A percentile compares a stretch with the other conserved stretches of the same genome.
phyloP scores from a whole-genome alignment of 176 grass and related monocot genomes.

The Oryza meyeriana region DNA sequence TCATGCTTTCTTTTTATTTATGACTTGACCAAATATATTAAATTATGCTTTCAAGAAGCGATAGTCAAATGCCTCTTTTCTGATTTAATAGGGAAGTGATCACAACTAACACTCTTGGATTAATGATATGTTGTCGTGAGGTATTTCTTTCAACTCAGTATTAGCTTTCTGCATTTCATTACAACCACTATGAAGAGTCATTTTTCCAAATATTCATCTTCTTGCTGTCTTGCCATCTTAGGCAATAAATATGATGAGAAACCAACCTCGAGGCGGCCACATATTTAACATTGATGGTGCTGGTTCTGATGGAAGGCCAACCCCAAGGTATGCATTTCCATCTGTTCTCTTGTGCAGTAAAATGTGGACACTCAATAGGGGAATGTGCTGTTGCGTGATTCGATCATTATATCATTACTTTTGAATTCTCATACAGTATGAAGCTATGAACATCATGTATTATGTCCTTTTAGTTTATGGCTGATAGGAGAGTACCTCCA shows the following conservation, averaged over 20 bases:
- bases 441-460: not conserved
- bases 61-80: constrained; percentile 24
- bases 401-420: constrained; percentile 11
- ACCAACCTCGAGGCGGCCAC: constrained; percentile 87
- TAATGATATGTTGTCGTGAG: constrained; percentile 97
- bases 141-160: constrained; percentile 47
- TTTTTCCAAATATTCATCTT: constrained; percentile 11
- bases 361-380: not conserved
- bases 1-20: constrained; percentile 13
- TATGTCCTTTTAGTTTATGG: not conserved
- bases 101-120: constrained; percentile 89
- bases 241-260: constrained; percentile 99
- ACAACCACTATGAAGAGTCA: constrained; percentile 16
- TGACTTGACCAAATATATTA: not conserved
- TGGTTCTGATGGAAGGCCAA: constrained; percentile 98
- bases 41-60: not conserved
- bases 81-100: constrained; percentile 76
- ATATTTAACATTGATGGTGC: constrained; percentile 99
- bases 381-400: not conserved
- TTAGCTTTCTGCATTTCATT: constrained; percentile 16
- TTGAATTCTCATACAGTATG: not conserved
- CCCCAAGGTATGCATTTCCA: constrained; percentile 66
- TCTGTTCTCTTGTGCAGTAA: constrained; percentile 16
- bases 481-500: not conserved
- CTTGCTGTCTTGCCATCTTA: constrained; percentile 36